A percentile compares a stretch with the other conserved stretches of the same genome.
These are phyloP conservation scores for Dendrothele bispora DNA, from an alignment of 768 basidiomycete genomes.

Conservation along the genomic window DNA sequence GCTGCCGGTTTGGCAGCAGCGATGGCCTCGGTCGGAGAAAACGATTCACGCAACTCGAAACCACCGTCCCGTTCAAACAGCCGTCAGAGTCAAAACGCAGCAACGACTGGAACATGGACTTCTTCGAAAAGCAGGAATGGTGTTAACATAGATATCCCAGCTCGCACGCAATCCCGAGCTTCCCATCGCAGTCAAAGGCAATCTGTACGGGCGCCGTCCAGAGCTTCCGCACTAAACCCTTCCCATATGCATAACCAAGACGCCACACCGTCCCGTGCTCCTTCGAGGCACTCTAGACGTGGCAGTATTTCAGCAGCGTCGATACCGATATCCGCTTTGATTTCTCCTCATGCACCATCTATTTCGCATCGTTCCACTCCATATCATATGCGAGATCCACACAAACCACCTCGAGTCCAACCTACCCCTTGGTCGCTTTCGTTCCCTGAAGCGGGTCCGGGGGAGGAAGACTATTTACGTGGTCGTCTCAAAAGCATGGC, in stretches of 20 bases:
- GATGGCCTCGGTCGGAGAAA: constrained; percentile 27
- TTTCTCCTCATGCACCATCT: constrained; percentile 79
- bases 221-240: constrained; percentile 27
- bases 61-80: constrained; percentile 32
- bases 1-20: constrained; percentile 12
- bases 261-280: constrained; percentile 24
- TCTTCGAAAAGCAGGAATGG: constrained; percentile 37
- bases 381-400: constrained; percentile 83
- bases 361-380: constrained; percentile 50
- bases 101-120: constrained; percentile 45
- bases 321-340: constrained; percentile 77
- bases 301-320: constrained; percentile 68
- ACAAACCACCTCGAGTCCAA: constrained; percentile 57
- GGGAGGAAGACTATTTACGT: background rate
- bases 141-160: constrained; percentile 17
- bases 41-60: constrained; percentile 35
- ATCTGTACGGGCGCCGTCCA: constrained; percentile 14
- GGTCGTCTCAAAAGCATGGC: background rate
- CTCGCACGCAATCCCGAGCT: constrained; percentile 32
- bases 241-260: constrained; percentile 18
- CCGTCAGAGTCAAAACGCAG: constrained; percentile 34
- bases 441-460: constrained; percentile 33
- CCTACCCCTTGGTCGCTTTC: constrained; percentile 64
- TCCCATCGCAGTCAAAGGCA: constrained; percentile 20
- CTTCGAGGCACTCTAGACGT: constrained; percentile 40